A percentile compares a stretch with the other conserved stretches of the same genome.
These are phyloP conservation scores for Gracilaria gracilis DNA, from an alignment of 23 red algal genomes.

Conservation along the genomic window DNA sequence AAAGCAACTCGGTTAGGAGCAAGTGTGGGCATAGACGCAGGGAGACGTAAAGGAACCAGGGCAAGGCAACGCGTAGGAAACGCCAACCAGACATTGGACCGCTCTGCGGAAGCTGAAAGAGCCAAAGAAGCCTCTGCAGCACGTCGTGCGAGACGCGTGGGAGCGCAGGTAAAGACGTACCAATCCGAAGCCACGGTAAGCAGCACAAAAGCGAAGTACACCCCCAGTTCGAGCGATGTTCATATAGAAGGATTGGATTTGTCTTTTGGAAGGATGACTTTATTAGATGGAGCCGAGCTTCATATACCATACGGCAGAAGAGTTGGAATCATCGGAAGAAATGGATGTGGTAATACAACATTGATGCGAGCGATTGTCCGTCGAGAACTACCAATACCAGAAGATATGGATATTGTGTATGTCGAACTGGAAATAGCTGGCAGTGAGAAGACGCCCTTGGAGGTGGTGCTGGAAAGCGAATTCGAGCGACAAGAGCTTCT, in stretches of 20 bases:
- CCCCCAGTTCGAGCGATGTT: constrained; percentile 68
- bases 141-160: constrained; percentile 71
- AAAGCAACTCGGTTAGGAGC: constrained; percentile 73
- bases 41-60: neutral
- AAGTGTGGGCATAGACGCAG: constrained; percentile 46
- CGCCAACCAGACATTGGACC: constrained; percentile 82
- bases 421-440: constrained; percentile 93
- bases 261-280: constrained; percentile 77
- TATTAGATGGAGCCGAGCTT: constrained; percentile 73
- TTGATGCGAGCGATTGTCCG: constrained; percentile 90
- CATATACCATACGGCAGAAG: constrained; percentile 82
- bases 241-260: constrained; percentile 86
- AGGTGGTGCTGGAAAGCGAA: constrained; percentile 87
- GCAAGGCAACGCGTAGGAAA: constrained; percentile 57
- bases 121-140: constrained; percentile 67
- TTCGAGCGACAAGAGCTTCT: constrained; percentile 71
- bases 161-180: constrained; percentile 67
- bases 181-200: constrained; percentile 63
- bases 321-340: constrained; percentile 90
- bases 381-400: constrained; percentile 88
- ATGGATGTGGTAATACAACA: constrained; percentile 94
- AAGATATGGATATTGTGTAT: constrained; percentile 81
- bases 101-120: constrained; percentile 80
- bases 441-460: constrained; percentile 82
- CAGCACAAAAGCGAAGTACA: constrained; percentile 66